Conservation (phyloP, 768 basidiomycete genomes). For the Kondoa subrosea region DNA sequence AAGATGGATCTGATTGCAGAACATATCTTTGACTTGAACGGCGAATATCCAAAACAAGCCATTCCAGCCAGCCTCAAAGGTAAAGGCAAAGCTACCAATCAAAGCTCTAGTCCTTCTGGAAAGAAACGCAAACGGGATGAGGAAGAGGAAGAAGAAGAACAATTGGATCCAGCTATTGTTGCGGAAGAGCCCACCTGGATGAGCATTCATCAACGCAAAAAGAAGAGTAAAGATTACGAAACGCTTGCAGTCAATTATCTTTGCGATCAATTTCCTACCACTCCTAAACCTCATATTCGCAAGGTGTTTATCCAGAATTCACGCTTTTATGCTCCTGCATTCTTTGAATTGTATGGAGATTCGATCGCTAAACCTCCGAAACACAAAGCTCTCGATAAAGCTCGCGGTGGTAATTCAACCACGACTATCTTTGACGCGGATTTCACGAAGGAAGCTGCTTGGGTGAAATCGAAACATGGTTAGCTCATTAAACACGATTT, state of each 20-base stretch:
- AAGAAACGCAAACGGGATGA: background rate
- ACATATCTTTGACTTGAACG: background rate
- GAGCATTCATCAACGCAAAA: background rate
- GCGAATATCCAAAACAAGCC: background rate
- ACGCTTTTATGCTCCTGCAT: slow-evolving; percentile 20
- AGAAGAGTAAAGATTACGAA: background rate
- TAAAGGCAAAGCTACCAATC: background rate
- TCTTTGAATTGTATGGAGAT: slow-evolving; percentile 7
- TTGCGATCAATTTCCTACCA: background rate
- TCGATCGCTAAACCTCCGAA: background rate
- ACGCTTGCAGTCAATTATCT: background rate
- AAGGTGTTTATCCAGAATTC: slow-evolving; percentile 3
- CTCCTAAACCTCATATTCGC: slow-evolving; percentile 17
- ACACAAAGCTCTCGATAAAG: slow-evolving; percentile 10
- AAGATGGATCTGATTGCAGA: background rate
- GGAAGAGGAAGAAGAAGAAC: background rate
- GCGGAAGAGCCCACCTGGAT: background rate
- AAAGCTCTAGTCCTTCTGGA: background rate
- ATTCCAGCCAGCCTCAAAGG: background rate
- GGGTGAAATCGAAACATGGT: background rate
- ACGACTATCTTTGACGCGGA: slow-evolving; percentile 3
- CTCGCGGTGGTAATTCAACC: background rate
- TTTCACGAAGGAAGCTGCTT: background rate
- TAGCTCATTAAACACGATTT: background rate
- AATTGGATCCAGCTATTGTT: background rate